These are phyloP conservation scores for Apiospora malaysiana DNA, from an alignment of 2,329 filamentous ascomycete genomes.

Conservation along the genomic window DNA sequence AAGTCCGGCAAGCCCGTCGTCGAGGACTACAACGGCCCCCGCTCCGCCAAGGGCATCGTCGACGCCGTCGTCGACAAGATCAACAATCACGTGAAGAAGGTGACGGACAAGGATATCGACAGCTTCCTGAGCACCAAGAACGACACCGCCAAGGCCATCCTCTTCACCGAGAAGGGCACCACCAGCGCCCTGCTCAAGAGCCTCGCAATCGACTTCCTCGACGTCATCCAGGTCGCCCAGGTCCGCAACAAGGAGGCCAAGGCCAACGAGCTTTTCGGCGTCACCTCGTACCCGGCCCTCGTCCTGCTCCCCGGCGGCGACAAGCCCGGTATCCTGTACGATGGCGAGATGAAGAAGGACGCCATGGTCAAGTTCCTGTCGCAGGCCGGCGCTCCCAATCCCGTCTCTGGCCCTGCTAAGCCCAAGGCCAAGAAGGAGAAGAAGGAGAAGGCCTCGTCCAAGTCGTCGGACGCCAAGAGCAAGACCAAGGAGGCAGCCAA, in stretches of 20 bases:
- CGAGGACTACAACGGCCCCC: conserved; percentile 87
- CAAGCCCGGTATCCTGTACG: conserved; percentile 73
- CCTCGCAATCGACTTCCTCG: conserved; percentile 89
- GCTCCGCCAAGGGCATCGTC: conserved; percentile 85
- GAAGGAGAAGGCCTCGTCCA: conserved; percentile 48
- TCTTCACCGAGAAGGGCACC: conserved; percentile 93
- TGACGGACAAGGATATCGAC: conserved; percentile 81
- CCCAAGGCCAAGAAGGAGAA: conserved; percentile 41
- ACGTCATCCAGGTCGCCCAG: conserved; percentile 79
- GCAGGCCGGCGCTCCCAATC: conserved; percentile 79
- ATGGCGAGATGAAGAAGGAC: conserved; percentile 85
- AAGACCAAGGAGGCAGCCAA: conserved; percentile 46
- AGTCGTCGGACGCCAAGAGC: conserved; percentile 43
- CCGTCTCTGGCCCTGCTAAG: conserved; percentile 56
- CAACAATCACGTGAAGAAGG: conserved; percentile 84
- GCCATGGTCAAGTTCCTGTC: conserved; percentile 82
- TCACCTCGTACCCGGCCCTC: conserved; percentile 80
- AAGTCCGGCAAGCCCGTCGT: conserved; percentile 77
- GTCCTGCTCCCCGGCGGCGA: conserved; percentile 77
- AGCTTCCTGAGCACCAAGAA: conserved; percentile 72
- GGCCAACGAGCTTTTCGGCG: conserved; percentile 74
- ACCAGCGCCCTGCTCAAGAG: conserved; percentile 83
- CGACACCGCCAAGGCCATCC: conserved; percentile 79
- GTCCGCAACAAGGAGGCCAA: conserved; percentile 80
- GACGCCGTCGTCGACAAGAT: conserved; percentile 87